A percentile compares a stretch with the other conserved stretches of the same genome.
Conservation (phyloP, 176 grass and related monocot genomes). For the Melocanna baccifera region DNA sequence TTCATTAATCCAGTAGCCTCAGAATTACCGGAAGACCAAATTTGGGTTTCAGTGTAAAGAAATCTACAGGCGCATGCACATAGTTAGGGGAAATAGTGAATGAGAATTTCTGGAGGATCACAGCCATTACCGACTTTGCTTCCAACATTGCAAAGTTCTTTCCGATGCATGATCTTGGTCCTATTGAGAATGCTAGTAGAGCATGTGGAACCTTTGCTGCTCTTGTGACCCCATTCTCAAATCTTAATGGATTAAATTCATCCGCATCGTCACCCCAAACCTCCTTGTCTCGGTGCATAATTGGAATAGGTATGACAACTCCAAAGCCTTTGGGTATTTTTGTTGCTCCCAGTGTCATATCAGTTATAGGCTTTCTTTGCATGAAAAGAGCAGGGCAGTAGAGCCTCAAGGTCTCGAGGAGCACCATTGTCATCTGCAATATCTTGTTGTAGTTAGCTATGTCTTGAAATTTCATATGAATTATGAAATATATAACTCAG, state of each 20-base stretch:
- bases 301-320: slow-evolving; percentile 4
- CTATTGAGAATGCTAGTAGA: slow-evolving; percentile 14
- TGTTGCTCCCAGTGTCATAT: not conserved
- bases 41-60: not conserved
- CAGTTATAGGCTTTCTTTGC: not conserved
- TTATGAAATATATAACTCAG: no score
- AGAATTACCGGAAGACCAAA: slow-evolving; percentile 16
- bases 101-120: slow-evolving; percentile 16
- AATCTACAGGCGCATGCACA: slow-evolving; percentile 2
- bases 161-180: slow-evolving; percentile 23
- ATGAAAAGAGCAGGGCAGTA: slow-evolving; percentile 14
- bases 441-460: not conserved
- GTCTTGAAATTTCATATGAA: no score
- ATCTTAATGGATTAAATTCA: slow-evolving; percentile 15
- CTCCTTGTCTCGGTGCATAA: slow-evolving; percentile 28
- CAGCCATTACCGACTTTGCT: slow-evolving; percentile 12
- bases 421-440: slow-evolving; percentile 28
- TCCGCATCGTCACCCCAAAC: not conserved
- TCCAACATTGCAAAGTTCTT: slow-evolving; percentile 28
- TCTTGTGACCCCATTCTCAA: slow-evolving; percentile 1
- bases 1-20: not conserved
- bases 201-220: slow-evolving; percentile 21
- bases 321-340: not conserved
- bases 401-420: slow-evolving; percentile 32
- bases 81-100: slow-evolving; percentile 23